Evolutionary conservation across 2,329 filamentous ascomycete species (phyloP).

Genomic region (Botrytis aclada): DNA sequence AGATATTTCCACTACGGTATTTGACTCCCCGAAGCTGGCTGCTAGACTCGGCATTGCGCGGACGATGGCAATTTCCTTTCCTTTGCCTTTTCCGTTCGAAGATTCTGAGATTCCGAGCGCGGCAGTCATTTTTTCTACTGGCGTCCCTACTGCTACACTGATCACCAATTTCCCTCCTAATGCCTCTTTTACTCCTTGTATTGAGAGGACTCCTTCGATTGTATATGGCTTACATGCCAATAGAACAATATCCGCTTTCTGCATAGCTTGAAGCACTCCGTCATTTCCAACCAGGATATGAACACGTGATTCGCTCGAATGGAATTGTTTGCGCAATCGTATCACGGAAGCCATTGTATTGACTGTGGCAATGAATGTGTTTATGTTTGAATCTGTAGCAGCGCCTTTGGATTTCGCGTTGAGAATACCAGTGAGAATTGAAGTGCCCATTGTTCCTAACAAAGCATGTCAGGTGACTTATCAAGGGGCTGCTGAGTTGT

Average conservation of each 20-base stretch:
- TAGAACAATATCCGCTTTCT: conserved; percentile 70
- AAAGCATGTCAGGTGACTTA: background rate
- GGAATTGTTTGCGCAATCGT: conserved; percentile 38
- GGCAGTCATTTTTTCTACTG: conserved; percentile 59
- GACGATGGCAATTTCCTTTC: conserved; percentile 56
- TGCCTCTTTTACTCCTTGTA: conserved; percentile 66
- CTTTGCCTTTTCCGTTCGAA: background rate
- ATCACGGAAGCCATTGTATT: conserved; percentile 41
- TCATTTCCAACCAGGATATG: conserved; percentile 44
- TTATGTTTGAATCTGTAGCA: conserved; percentile 24
- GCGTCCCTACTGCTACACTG: conserved; percentile 76
- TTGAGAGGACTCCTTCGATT: conserved; percentile 64
- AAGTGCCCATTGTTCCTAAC: conserved; percentile 33
- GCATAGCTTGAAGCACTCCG: conserved; percentile 62
- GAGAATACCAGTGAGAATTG: conserved; percentile 33
- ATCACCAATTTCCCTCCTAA: conserved; percentile 78
- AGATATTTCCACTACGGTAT: conserved; percentile 64
- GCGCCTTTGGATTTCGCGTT: conserved; percentile 23
- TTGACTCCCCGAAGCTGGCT: conserved; percentile 72
- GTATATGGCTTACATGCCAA: conserved; percentile 80
- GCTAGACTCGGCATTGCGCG: conserved; percentile 85
- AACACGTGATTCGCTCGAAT: conserved; percentile 29
- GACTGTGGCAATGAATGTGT: conserved; percentile 44
- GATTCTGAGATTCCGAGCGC: conserved; percentile 55
- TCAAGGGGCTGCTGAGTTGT: background rate